Conservation (phyloP, 2,329 filamentous ascomycete genomes). For the Lachnellula arida region DNA sequence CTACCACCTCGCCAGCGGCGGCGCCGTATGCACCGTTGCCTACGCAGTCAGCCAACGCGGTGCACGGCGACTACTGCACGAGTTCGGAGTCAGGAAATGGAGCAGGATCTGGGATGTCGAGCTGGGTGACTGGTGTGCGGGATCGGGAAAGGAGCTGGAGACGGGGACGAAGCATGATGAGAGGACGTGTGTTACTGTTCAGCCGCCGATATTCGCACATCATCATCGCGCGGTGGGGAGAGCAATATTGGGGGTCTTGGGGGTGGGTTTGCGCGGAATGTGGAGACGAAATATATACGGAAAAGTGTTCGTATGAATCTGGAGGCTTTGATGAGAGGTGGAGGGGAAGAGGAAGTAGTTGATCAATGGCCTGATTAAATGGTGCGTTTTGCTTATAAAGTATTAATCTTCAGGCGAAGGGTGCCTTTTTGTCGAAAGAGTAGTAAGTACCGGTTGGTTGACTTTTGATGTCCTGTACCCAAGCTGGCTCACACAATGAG, state of each 20-base stretch:
- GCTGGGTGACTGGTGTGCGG: slow-evolving; percentile 19
- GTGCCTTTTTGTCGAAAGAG: no score
- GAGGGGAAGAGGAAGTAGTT: slow-evolving; percentile 6
- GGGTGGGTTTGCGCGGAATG: slow-evolving; percentile 13
- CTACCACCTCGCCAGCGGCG: slow-evolving; percentile 14
- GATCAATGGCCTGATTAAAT: slow-evolving; percentile 18
- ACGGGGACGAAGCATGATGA: no score
- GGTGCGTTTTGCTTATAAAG: no score
- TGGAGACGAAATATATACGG: slow-evolving; percentile 20
- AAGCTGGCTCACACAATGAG: no score
- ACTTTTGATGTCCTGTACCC: no score
- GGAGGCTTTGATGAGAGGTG: slow-evolving; percentile 10
- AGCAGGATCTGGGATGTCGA: slow-evolving; percentile 16
- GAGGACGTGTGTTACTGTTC: slow-evolving; percentile 13
- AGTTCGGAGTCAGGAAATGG: slow-evolving; percentile 17
- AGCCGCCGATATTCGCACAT: slow-evolving; percentile 18
- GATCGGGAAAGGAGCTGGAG: neutral
- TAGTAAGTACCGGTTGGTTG: no score
- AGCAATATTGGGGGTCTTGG: slow-evolving; percentile 18
- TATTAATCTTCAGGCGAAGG: no score
- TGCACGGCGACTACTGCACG: slow-evolving; percentile 13
- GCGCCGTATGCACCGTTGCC: slow-evolving; percentile 17
- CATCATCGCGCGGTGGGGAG: slow-evolving; percentile 18
- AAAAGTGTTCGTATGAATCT: slow-evolving; percentile 19
- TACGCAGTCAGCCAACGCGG: slow-evolving; percentile 18